Evolutionary conservation across 106 monocot species (phyloP).

Genomic region (Alisma plantagoaquatica): DNA sequence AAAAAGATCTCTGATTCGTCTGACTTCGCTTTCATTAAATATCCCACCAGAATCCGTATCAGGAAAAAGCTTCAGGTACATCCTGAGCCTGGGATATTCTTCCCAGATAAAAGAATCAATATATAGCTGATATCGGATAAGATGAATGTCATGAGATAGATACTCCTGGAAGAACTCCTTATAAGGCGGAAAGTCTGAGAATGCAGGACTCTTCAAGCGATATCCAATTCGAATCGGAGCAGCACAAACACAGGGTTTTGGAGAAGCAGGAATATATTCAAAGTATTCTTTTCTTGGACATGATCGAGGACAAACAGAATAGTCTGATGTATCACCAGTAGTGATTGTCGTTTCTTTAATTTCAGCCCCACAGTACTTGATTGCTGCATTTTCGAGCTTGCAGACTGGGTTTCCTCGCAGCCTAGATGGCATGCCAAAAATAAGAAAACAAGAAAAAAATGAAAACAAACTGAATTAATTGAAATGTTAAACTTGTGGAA

Average conservation of each 20-base stretch:
- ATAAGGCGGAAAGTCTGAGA: constrained; percentile 76
- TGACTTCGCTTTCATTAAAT: constrained; percentile 71
- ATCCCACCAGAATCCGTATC: constrained; percentile 17
- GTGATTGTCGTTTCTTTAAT: neutral
- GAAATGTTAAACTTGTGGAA: too few species aligned
- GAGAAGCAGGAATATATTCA: constrained; percentile 63
- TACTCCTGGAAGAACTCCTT: constrained; percentile 27
- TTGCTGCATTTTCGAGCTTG: constrained; percentile 18
- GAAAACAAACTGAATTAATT: too few species aligned
- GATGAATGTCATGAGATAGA: constrained; percentile 32
- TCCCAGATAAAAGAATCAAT: constrained; percentile 64
- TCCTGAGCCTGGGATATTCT: constrained; percentile 60
- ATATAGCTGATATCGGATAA: constrained; percentile 49
- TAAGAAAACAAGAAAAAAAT: neutral
- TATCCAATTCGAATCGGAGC: constrained; percentile 72
- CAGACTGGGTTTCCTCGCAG: constrained; percentile 76
- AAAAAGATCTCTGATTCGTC: constrained; percentile 31
- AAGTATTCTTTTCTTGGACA: constrained; percentile 51
- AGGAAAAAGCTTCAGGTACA: constrained; percentile 79
- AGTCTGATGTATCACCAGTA: constrained; percentile 21
- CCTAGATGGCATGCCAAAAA: constrained; percentile 34
- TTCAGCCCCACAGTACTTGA: constrained; percentile 26
- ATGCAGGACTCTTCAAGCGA: constrained; percentile 82
- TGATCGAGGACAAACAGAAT: constrained; percentile 27
- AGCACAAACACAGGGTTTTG: constrained; percentile 58